Conservation (phyloP, 2,329 filamentous ascomycete species). For the Lachnellula willkommii region DNA sequence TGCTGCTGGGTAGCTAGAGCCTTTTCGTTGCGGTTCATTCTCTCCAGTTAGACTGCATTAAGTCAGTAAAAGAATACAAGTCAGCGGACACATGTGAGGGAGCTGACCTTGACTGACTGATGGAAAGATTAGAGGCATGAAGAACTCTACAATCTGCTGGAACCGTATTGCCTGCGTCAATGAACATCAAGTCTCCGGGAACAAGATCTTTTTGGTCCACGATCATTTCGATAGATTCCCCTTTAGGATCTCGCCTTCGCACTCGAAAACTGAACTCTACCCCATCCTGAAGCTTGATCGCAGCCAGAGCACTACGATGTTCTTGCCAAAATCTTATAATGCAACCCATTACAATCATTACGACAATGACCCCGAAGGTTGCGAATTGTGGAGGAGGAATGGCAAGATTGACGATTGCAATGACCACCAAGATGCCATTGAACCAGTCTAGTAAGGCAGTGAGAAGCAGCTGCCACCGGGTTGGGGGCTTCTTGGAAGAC, state of each 20-base stretch:
- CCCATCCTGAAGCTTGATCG: slow-evolving; percentile 4
- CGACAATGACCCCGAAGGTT: background rate
- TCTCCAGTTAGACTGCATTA: slow-evolving; percentile 5
- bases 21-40: slow-evolving; percentile 7
- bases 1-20: background rate
- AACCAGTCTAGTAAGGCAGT: background rate
- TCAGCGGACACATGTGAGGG: background rate
- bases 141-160: slow-evolving; percentile 9
- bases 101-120: slow-evolving; percentile 8
- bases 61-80: background rate
- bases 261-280: background rate
- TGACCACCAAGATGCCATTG: slow-evolving; percentile 2
- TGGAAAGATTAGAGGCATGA: slow-evolving; percentile 4
- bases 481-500: background rate
- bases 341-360: slow-evolving; percentile 2
- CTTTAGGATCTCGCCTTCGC: background rate
- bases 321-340: slow-evolving; percentile 4
- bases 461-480: background rate
- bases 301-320: background rate
- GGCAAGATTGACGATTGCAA: slow-evolving; percentile 5
- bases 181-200: slow-evolving; percentile 5
- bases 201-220: slow-evolving; percentile 2
- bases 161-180: slow-evolving; percentile 5
- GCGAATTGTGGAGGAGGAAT: background rate
- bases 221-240: background rate